Evolutionary conservation across 805 yeast genomes (phyloP).

Genomic region (Wickerhamiella azymoides): DNA sequence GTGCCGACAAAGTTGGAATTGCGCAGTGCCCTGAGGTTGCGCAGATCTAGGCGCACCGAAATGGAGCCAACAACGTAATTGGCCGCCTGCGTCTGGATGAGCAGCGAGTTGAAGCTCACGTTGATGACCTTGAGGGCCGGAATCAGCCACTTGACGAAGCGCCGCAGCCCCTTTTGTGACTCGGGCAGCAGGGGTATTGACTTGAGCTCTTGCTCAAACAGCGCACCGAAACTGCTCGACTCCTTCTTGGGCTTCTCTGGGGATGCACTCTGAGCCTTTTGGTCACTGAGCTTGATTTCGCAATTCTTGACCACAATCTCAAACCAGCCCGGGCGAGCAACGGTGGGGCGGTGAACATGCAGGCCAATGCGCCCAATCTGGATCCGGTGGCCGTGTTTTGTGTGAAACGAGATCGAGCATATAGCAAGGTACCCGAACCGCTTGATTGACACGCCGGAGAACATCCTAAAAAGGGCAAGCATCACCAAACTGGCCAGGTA

Average conservation of each 20-base stretch:
- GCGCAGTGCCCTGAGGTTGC: slow-evolving; percentile 18
- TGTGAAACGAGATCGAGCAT: slow-evolving; percentile 25
- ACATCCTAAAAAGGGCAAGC: slow-evolving; percentile 27
- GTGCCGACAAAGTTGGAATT: slow-evolving; percentile 24
- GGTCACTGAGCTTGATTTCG: slow-evolving; percentile 17
- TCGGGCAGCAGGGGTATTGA: slow-evolving; percentile 15
- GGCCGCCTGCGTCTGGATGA: slow-evolving; percentile 18
- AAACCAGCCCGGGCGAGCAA: slow-evolving; percentile 30
- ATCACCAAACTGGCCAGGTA: slow-evolving; percentile 26
- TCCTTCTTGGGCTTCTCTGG: neutral
- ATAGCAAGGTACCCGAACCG: slow-evolving; percentile 30
- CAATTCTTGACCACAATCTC: slow-evolving; percentile 23
- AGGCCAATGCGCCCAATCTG: slow-evolving; percentile 26
- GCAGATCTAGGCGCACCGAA: slow-evolving; percentile 21
- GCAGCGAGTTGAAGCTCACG: slow-evolving; percentile 17
- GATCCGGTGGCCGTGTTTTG: slow-evolving; percentile 25
- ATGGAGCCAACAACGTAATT: slow-evolving; percentile 22
- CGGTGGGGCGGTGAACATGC: slow-evolving; percentile 28
- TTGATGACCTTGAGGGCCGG: slow-evolving; percentile 20
- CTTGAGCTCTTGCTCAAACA: slow-evolving; percentile 2
- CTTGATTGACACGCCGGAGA: slow-evolving; percentile 30
- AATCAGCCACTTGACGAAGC: slow-evolving; percentile 15
- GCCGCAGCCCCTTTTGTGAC: slow-evolving; percentile 2
- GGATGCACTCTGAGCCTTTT: neutral
- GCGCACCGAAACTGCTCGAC: neutral